These are phyloP conservation scores for Acacia pycnantha DNA, from an alignment of 331 rosid species.

Conservation along the genomic window DNA sequence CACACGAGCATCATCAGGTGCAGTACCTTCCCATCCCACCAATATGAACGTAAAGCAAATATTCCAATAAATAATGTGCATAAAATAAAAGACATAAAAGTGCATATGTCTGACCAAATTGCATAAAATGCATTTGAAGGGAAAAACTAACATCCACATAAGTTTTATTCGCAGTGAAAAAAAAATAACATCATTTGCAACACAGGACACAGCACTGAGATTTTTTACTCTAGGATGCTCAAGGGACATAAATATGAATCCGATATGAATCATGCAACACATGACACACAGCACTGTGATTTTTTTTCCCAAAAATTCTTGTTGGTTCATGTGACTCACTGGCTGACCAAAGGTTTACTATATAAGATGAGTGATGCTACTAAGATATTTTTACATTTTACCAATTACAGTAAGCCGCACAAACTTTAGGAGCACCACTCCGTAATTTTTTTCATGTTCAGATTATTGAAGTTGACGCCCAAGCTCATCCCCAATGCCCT, in stretches of 20 bases:
- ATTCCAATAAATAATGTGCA: too few species aligned
- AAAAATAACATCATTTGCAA: too few species aligned
- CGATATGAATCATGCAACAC: not conserved
- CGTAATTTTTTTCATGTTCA: not conserved
- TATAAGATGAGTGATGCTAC: not conserved
- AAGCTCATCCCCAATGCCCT: conserved; percentile 61
- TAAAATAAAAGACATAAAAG: too few species aligned
- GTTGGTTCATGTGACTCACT: not conserved
- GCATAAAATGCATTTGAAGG: too few species aligned
- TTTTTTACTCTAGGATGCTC: not conserved
- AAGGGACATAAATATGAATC: not conserved
- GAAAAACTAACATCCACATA: too few species aligned
- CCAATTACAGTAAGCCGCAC: not conserved
- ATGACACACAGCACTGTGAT: too few species aligned
- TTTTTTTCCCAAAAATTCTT: not conserved
- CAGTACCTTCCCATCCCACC: too few species aligned
- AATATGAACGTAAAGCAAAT: too few species aligned
- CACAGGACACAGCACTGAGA: not conserved
- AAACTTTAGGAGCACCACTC: not conserved
- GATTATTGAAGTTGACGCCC: conserved; percentile 27
- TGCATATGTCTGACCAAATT: too few species aligned
- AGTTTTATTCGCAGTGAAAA: too few species aligned
- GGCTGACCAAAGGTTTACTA: not conserved
- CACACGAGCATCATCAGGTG: too few species aligned
- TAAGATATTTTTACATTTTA: not conserved